Percentiles rank a stretch among this genome's conserved stretches.
These are phyloP conservation scores for Daldinia decipiens DNA, from an alignment of 495 filamentous ascomycete species.

Conservation along the genomic window DNA sequence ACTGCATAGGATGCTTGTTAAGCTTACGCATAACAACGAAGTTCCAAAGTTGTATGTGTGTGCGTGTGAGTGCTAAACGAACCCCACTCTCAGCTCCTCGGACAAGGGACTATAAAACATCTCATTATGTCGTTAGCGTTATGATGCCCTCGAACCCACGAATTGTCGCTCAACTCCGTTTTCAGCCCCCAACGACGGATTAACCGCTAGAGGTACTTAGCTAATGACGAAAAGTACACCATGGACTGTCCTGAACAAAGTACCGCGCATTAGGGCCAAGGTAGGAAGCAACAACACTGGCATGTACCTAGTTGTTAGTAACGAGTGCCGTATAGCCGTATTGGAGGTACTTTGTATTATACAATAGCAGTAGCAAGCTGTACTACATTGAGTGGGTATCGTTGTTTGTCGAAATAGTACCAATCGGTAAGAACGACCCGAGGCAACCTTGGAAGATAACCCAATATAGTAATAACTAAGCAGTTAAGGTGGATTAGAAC, in stretches of 20 bases:
- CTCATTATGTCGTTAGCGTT: conserved; percentile 9
- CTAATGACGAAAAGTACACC: not conserved
- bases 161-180: conserved; percentile 9
- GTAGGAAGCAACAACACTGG: not conserved
- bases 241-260: not conserved
- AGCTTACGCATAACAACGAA: conserved; percentile 2
- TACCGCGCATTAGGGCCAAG: not conserved
- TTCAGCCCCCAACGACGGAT: conserved; percentile 28
- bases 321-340: not conserved
- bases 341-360: not conserved
- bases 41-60: not conserved
- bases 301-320: not conserved
- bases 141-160: conserved; percentile 4
- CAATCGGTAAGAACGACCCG: not conserved
- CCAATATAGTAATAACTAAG: conserved; percentile 24
- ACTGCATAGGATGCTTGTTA: not conserved
- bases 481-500: conserved; percentile 8
- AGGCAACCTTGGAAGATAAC: conserved; percentile 10
- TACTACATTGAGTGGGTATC: conserved; percentile 10
- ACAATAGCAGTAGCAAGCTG: not conserved
- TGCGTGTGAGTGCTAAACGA: not conserved
- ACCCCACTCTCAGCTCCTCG: conserved; percentile 10
- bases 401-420: not conserved
- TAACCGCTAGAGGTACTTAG: conserved; percentile 15
- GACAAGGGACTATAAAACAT: conserved; percentile 13